These are phyloP conservation scores for Nitzschia sp. DNA, from an alignment of 108 stramenopile species.

Conservation along the genomic window DNA sequence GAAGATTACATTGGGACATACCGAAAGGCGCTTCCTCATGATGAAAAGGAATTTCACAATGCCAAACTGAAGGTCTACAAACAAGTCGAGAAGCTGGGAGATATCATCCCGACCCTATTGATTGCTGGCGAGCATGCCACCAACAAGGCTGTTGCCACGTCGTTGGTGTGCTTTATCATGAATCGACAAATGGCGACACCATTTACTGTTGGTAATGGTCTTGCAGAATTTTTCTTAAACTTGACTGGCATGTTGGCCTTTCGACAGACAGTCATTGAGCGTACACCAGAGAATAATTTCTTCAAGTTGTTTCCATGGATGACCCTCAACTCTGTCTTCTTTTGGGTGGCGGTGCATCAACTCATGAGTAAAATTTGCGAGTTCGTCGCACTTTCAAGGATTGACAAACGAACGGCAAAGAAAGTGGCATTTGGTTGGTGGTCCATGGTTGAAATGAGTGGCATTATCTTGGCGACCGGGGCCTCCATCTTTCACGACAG, in stretches of 20 bases:
- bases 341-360: conserved; percentile 8
- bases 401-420: conserved; percentile 24
- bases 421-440: conserved; percentile 20
- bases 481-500: background rate
- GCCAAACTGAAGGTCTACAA: conserved; percentile 14
- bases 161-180: conserved; percentile 31
- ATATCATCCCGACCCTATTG: conserved; percentile 27
- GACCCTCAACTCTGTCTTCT: conserved; percentile 1
- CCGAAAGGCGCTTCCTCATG: conserved; percentile 8
- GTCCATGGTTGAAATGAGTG: conserved; percentile 27
- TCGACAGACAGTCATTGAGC: background rate
- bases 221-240: conserved; percentile 34
- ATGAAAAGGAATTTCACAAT: conserved; percentile 14
- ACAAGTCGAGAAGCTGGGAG: conserved; percentile 15
- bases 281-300: background rate
- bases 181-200: conserved; percentile 18
- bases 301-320: background rate
- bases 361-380: conserved; percentile 22
- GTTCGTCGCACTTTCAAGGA: conserved; percentile 18
- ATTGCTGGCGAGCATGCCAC: conserved; percentile 17
- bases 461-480: conserved; percentile 13
- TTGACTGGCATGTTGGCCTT: conserved; percentile 17
- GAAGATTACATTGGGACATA: conserved; percentile 24
- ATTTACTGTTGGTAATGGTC: conserved; percentile 31
- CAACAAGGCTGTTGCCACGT: conserved; percentile 25